Conservation (phyloP, 2,329 filamentous ascomycete species). For the Pestalotiopsis sp. region DNA sequence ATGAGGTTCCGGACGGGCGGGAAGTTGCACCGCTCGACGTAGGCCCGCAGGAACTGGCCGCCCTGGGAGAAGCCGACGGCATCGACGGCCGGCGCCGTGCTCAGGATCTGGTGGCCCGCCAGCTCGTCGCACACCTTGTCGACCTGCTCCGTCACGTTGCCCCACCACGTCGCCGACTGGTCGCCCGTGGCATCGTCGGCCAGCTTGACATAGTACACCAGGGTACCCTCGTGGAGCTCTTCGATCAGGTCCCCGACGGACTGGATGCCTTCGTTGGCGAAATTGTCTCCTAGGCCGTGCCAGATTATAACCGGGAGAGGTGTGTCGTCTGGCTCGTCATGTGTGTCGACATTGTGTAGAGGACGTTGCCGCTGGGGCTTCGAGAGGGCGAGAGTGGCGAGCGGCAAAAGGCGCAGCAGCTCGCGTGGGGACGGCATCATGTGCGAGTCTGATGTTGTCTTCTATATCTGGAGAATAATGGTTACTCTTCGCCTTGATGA, state of each 20-base stretch:
- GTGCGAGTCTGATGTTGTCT: neutral
- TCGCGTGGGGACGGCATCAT: conserved; percentile 18
- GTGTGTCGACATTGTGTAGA: conserved; percentile 18
- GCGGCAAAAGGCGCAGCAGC: conserved; percentile 18
- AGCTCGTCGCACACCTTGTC: conserved; percentile 77
- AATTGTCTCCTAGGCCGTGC: conserved; percentile 83
- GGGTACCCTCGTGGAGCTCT: conserved; percentile 76
- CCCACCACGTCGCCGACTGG: conserved; percentile 84
- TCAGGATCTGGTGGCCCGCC: conserved; percentile 75
- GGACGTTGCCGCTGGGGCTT: conserved; percentile 18
- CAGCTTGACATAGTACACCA: conserved; percentile 79
- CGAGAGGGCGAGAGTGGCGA: conserved; percentile 19
- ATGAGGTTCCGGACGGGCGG: conserved; percentile 78
- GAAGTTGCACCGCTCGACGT: conserved; percentile 82
- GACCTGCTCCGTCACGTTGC: conserved; percentile 83
- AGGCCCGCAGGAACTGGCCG: conserved; percentile 91
- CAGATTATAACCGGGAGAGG: conserved; percentile 91
- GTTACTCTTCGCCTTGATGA: neutral
- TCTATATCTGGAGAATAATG: neutral
- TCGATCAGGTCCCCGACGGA: conserved; percentile 73
- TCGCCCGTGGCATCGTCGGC: conserved; percentile 68
- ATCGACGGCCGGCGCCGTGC: conserved; percentile 81
- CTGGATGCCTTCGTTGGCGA: conserved; percentile 73
- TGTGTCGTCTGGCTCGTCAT: conserved; percentile 54
- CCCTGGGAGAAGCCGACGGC: conserved; percentile 95